Evolutionary conservation across 2,329 filamentous ascomycete genomes (phyloP).

Genomic region (Xylariaceae sp.): DNA sequence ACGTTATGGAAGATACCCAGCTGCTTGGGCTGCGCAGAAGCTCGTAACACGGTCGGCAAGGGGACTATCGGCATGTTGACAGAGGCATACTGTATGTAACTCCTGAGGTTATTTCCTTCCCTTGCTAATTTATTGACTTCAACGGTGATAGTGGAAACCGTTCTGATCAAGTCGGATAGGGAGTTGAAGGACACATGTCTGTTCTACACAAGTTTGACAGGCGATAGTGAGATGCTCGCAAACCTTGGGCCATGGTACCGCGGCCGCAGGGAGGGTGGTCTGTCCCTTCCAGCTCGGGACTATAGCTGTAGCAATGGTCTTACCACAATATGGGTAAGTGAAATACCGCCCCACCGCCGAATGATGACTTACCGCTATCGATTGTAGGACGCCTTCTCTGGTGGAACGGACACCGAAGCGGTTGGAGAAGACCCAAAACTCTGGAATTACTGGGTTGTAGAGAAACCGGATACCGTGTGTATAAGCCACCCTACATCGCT

Average conservation of each 20-base stretch:
- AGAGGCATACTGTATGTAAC: too few relatives aligned
- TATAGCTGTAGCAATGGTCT: background rate
- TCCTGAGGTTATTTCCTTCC: too few relatives aligned
- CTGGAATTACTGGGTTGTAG: constrained; percentile 1
- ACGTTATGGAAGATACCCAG: constrained; percentile 3
- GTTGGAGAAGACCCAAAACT: background rate
- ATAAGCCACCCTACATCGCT: background rate
- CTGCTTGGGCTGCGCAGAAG: constrained; percentile 2
- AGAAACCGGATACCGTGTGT: background rate
- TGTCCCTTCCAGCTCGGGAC: background rate
- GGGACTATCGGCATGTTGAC: background rate
- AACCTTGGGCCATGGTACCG: background rate
- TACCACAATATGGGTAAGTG: constrained; percentile 3
- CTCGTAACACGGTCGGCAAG: background rate
- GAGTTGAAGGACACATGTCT: constrained; percentile 1
- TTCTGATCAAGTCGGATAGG: background rate
- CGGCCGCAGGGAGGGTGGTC: too few relatives aligned
- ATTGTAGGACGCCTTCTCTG: background rate
- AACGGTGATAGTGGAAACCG: background rate
- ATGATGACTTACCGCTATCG: background rate
- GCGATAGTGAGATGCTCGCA: background rate
- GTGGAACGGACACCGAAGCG: background rate
- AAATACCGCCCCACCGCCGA: too few relatives aligned
- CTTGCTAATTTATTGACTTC: too few relatives aligned
- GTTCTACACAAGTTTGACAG: constrained; percentile 2